Evolutionary conservation across 495 filamentous ascomycete genomes (phyloP), one percentile per base, ranked within the genome.

Genomic region (Letharia lupina): DNA sequence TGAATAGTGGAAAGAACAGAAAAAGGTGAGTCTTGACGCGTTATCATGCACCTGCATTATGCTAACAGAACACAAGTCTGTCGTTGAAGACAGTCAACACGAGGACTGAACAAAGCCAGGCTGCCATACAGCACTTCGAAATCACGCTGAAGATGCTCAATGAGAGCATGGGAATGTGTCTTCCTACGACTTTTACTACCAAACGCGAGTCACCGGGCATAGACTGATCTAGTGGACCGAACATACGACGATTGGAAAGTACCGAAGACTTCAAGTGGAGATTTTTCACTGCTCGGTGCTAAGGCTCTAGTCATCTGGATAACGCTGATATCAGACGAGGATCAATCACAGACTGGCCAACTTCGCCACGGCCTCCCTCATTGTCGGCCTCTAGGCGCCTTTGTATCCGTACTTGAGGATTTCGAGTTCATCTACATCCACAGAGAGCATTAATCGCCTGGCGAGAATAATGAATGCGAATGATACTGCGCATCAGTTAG

Each of bases 121-220:
- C 72, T 58, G 76, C 77, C 47, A 83, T 75, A 67, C 72, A 79
- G 41, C 86, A 89, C 67, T 89, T 87, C 68, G 82, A 87, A 57
- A 79, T 81, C 76, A 90, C 87, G 6, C 64, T 92, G 37, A 79
- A 81, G 63, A 88, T 90, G 78, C 76, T 92, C 48, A 92, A 92
- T 72, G 83, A 90, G 59, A 86, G 82, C 52, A 81, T 90, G 79
- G 82, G 83, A 20, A 81, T 87, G 60, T 90, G 88, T 75, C 75
- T 91, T 63, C 71, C 71, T 59, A 61, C 61, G 59, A 66, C 33
- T 3, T 23, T 60, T 52, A 31, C 35, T n/a, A 47, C 28, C 59
- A 44, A 60, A 57, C 20, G 13, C 31, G 44, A 54, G n/a, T 61
- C 31, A 47, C 40, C 40, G 35, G 31, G 13, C 28, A 35, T 16